These are phyloP conservation scores for Ophiostoma australiae DNA, from an alignment of 2,329 filamentous ascomycete species.

Conservation along the genomic window DNA sequence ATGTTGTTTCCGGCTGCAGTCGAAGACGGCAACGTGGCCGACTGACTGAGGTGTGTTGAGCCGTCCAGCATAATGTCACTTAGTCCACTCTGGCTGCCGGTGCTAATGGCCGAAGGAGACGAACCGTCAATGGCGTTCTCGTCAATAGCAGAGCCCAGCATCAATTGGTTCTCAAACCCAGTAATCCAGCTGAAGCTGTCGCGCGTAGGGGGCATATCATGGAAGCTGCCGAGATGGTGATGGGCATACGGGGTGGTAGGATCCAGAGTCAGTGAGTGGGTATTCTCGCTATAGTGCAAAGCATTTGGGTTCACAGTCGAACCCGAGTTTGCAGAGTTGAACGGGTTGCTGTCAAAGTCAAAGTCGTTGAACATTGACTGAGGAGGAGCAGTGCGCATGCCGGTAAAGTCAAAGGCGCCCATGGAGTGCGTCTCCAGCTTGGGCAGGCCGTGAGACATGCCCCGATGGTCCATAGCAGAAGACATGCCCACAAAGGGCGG, in stretches of 20 bases:
- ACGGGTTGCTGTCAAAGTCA: slow-evolving; percentile 59
- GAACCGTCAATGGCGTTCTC: slow-evolving; percentile 87
- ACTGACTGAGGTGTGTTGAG: slow-evolving; percentile 53
- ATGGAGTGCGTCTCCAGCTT: slow-evolving; percentile 78
- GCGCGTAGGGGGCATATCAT: slow-evolving; percentile 39
- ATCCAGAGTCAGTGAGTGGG: slow-evolving; percentile 61
- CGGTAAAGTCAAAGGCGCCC: slow-evolving; percentile 59
- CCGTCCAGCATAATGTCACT: slow-evolving; percentile 91
- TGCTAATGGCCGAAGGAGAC: slow-evolving; percentile 93
- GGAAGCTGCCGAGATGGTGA: slow-evolving; percentile 33
- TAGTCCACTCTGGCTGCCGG: slow-evolving; percentile 83
- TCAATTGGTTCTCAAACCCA: slow-evolving; percentile 73
- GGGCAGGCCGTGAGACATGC: slow-evolving; percentile 62
- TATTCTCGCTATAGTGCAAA: slow-evolving; percentile 75
- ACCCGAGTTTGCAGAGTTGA: slow-evolving; percentile 64
- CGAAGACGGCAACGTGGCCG: slow-evolving; percentile 44
- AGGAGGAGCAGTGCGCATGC: slow-evolving; percentile 72
- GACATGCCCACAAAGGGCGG: slow-evolving; percentile 63
- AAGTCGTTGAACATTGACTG: slow-evolving; percentile 55
- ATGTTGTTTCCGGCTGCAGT: slow-evolving; percentile 35
- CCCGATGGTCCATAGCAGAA: slow-evolving; percentile 60
- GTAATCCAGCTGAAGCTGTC: slow-evolving; percentile 78
- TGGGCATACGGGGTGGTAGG: slow-evolving; percentile 39
- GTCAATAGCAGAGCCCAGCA: slow-evolving; percentile 53
- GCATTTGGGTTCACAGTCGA: slow-evolving; percentile 66